A percentile compares a stretch with the other conserved stretches of the same genome.
phyloP scores from a whole-genome alignment of 106 monocot genomes.

The Allium fistulosum region DNA sequence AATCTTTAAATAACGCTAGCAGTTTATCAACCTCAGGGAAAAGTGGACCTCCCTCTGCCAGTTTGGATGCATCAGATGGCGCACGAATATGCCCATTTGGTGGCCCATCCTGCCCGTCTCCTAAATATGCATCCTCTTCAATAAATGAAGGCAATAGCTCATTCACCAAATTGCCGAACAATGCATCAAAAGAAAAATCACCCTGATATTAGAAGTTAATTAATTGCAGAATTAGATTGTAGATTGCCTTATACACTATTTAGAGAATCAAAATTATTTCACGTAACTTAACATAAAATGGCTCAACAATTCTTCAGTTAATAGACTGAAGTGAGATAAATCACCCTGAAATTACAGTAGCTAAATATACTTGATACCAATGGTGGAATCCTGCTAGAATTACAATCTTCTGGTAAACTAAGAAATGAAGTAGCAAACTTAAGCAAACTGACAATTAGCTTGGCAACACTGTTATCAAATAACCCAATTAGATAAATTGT shows the following conservation, averaged over 20 bases:
- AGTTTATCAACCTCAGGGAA: slow-evolving; percentile 91
- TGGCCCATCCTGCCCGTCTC: slow-evolving; percentile 35
- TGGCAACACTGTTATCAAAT: too few species aligned
- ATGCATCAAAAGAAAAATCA: slow-evolving; percentile 89
- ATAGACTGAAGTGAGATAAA: too few species aligned
- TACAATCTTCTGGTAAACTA: too few species aligned
- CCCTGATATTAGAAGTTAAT: slow-evolving; percentile 31
- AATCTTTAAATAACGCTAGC: slow-evolving; percentile 84
- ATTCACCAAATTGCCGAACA: slow-evolving; percentile 86
- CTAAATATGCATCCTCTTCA: slow-evolving; percentile 48
- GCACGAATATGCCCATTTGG: slow-evolving; percentile 26
- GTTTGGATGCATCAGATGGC: slow-evolving; percentile 21
- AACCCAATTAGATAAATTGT: too few species aligned
- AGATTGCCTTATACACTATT: neutral
- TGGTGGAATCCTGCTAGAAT: too few species aligned
- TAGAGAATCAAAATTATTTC: too few species aligned
- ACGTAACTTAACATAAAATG: too few species aligned
- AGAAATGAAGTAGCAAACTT: too few species aligned
- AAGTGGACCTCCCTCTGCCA: slow-evolving; percentile 37
- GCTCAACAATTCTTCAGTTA: too few species aligned
- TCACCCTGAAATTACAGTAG: too few species aligned
- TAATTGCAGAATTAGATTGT: neutral
- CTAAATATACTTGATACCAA: too few species aligned
- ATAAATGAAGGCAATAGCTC: slow-evolving; percentile 83
- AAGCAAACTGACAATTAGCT: too few species aligned